A percentile compares a stretch with the other conserved stretches of the same genome.
Evolutionary conservation across 768 basidiomycete species (phyloP).

Genomic region (Mycena capillaripes): DNA sequence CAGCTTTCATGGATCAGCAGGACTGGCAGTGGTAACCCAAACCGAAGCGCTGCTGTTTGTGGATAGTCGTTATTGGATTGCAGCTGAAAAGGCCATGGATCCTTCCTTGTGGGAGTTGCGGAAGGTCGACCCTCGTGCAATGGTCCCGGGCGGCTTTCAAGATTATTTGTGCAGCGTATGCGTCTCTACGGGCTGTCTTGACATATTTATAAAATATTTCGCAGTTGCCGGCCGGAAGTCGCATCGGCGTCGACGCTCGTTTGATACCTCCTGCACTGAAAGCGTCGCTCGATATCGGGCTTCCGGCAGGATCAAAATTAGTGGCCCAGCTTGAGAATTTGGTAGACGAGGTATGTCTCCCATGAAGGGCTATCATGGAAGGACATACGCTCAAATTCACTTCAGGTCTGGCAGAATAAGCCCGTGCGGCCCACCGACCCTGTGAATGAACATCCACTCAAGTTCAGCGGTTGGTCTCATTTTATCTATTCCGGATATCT

Average conservation of each 20-base stretch:
- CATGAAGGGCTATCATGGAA: neutral
- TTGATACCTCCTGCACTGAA: conserved; percentile 65
- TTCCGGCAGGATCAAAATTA: conserved; percentile 59
- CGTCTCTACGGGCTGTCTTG: neutral
- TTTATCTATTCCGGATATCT: neutral
- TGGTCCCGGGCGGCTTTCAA: conserved; percentile 36
- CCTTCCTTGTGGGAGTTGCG: conserved; percentile 25
- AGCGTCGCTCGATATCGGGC: conserved; percentile 52
- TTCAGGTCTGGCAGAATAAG: conserved; percentile 60
- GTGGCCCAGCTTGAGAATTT: conserved; percentile 70
- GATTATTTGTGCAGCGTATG: conserved; percentile 34
- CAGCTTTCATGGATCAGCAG: conserved; percentile 69
- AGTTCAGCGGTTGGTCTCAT: conserved; percentile 53
- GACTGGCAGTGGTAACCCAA: conserved; percentile 66
- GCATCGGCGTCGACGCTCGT: conserved; percentile 72
- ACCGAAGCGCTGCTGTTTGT: conserved; percentile 65
- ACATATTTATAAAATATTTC: neutral
- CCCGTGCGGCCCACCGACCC: conserved; percentile 64
- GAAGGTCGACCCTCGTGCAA: conserved; percentile 34
- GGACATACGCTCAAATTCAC: neutral
- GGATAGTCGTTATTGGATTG: conserved; percentile 73
- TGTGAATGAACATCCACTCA: conserved; percentile 61
- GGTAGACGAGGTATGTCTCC: conserved; percentile 59
- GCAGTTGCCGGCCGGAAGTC: conserved; percentile 38
- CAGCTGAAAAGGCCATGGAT: conserved; percentile 66